phyloP scores from a whole-genome alignment of 208 protist genomes.

The Naegleria fowleri region DNA sequence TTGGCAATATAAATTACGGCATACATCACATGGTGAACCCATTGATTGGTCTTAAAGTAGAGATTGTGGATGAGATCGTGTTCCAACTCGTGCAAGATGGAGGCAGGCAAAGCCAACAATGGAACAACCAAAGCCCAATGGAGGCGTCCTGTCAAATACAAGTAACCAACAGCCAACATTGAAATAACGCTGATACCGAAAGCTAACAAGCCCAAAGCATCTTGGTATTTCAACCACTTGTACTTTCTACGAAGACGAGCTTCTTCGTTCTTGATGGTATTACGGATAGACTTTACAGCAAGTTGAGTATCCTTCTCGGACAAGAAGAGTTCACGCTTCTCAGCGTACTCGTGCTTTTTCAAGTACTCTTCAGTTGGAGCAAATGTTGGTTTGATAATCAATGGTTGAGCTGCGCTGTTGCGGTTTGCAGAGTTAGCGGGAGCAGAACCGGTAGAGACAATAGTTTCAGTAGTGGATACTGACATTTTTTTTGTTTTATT shows the following conservation, averaged over 20 bases:
- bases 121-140: conserved; percentile 6
- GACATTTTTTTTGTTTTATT: too few species aligned
- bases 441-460: too few species aligned
- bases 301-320: not conserved
- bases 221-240: not conserved
- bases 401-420: not conserved
- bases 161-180: not conserved
- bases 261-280: conserved; percentile 20
- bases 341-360: not conserved
- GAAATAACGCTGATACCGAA: not conserved
- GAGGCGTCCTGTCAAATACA: not conserved
- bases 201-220: not conserved
- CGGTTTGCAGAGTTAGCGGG: too few species aligned
- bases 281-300: not conserved
- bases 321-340: not conserved
- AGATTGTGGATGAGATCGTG: conserved; percentile 24
- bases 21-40: conserved; percentile 21
- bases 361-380: not conserved
- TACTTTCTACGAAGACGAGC: conserved; percentile 8
- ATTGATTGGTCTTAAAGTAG: conserved; percentile 21
- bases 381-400: not conserved
- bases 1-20: not conserved
- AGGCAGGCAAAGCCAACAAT: not conserved
- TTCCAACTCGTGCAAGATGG: conserved; percentile 6
- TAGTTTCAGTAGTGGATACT: too few species aligned